Conservation (phyloP, 2,329 filamentous ascomycete genomes). For the Aspergillus sp. region DNA sequence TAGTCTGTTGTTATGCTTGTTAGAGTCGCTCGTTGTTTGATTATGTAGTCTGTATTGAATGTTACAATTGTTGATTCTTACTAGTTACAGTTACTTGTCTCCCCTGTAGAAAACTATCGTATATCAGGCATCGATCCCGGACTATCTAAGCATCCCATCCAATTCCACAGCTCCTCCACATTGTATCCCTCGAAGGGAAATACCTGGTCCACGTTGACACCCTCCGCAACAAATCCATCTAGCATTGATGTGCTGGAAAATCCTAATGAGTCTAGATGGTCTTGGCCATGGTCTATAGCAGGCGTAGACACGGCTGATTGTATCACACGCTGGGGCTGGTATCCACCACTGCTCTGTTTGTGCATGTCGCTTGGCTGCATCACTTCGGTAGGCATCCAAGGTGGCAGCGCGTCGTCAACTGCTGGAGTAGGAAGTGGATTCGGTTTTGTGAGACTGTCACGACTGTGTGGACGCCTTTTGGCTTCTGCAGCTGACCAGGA, state of each 20-base stretch:
- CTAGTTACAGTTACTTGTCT: too few species aligned
- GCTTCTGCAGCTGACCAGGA: background rate
- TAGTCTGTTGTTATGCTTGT: background rate
- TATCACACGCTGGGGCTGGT: background rate
- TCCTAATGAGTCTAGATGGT: background rate
- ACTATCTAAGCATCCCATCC: slow-evolving; percentile 25
- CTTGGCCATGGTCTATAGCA: background rate
- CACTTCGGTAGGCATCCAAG: background rate
- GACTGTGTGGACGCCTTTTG: too few species aligned
- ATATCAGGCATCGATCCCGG: background rate
- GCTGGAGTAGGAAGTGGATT: background rate
- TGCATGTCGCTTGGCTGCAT: background rate
- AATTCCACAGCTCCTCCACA: slow-evolving; percentile 28
- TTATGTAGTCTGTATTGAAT: too few species aligned
- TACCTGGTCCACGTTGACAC: slow-evolving; percentile 10
- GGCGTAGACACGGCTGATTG: background rate
- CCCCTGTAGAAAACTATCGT: background rate
- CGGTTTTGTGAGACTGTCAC: too few species aligned
- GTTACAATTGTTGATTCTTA: too few species aligned
- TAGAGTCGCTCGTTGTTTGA: too few species aligned
- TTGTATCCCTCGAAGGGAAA: slow-evolving; percentile 26
- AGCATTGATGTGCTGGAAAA: background rate
- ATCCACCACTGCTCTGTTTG: background rate
- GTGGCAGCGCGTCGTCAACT: too few species aligned
- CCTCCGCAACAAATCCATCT: background rate